phyloP scores from a whole-genome alignment of 176 grass and related monocot species.

The Oryza punctata region DNA sequence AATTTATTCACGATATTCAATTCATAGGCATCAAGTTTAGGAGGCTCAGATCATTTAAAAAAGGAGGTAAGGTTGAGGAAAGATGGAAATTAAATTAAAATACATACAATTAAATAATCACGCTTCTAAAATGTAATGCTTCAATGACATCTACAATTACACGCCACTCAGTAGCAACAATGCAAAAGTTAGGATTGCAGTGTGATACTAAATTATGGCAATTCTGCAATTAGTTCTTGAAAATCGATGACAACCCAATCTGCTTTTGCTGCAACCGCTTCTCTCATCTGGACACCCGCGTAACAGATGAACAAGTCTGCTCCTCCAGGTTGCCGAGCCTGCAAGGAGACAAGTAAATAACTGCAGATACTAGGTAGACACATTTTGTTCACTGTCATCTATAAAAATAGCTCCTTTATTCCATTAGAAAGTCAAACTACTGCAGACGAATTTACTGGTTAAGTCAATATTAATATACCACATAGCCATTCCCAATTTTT shows the following conservation, averaged over 20 bases:
- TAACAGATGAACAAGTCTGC: conserved; percentile 89
- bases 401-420: background rate
- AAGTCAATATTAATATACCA: background rate
- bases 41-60: background rate
- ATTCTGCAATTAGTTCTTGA: conserved; percentile 62
- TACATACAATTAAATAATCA: conserved; percentile 31
- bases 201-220: conserved; percentile 37
- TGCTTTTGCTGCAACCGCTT: conserved; percentile 61
- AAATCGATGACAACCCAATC: conserved; percentile 86
- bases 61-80: background rate
- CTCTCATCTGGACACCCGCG: conserved; percentile 84
- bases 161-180: background rate
- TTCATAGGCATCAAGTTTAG: background rate
- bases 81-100: background rate
- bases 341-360: conserved; percentile 1
- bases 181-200: background rate
- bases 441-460: background rate
- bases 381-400: background rate
- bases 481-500: background rate
- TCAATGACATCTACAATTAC: background rate
- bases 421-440: background rate
- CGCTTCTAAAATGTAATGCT: background rate
- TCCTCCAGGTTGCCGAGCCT: conserved; percentile 79
- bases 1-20: background rate
- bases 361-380: background rate